A percentile compares a stretch with the other conserved stretches of the same genome.
These are phyloP conservation scores for Eucalyptus leucophloia DNA, from an alignment of 345 rosid species.

Conservation along the genomic window DNA sequence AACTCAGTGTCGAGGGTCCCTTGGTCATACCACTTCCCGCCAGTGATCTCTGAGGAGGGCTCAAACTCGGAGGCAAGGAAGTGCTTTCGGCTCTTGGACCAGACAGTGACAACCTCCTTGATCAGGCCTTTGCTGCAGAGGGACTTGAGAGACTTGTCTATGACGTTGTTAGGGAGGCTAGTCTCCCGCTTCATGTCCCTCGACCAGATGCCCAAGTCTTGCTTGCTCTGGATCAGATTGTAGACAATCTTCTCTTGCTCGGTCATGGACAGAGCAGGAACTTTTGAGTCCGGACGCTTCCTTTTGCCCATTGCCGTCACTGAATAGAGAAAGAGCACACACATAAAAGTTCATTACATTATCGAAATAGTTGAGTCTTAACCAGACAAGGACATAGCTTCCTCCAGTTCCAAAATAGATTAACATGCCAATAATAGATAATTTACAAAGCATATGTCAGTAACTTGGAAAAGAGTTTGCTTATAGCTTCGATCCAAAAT, in stretches of 20 bases:
- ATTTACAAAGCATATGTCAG: not conserved
- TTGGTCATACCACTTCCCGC: slow-evolving; percentile 68
- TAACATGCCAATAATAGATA: not conserved
- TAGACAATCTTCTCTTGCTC: slow-evolving; percentile 38
- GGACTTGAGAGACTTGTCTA: slow-evolving; percentile 22
- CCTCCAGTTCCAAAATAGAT: not conserved
- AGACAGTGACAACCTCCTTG: slow-evolving; percentile 54
- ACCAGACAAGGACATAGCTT: not conserved
- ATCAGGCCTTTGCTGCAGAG: slow-evolving; percentile 36
- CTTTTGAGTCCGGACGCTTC: slow-evolving; percentile 27
- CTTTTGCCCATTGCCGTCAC: slow-evolving; percentile 29
- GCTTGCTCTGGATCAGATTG: slow-evolving; percentile 34
- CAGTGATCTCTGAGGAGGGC: slow-evolving; percentile 58
- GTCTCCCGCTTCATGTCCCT: slow-evolving; percentile 31
- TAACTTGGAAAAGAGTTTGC: not conserved
- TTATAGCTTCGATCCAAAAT: not conserved
- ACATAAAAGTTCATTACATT: not conserved
- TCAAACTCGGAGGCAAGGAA: slow-evolving; percentile 50
- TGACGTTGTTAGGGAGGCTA: slow-evolving; percentile 5
- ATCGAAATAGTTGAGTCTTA: not conserved
- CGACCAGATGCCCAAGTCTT: slow-evolving; percentile 48
- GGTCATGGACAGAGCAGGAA: slow-evolving; percentile 12
- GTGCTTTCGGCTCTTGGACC: slow-evolving; percentile 42
- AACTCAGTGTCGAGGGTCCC: slow-evolving; percentile 41
- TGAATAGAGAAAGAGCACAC: not conserved